Conservation (phyloP, 2,329 filamentous ascomycete species). For the Claviceps pazoutovae region DNA sequence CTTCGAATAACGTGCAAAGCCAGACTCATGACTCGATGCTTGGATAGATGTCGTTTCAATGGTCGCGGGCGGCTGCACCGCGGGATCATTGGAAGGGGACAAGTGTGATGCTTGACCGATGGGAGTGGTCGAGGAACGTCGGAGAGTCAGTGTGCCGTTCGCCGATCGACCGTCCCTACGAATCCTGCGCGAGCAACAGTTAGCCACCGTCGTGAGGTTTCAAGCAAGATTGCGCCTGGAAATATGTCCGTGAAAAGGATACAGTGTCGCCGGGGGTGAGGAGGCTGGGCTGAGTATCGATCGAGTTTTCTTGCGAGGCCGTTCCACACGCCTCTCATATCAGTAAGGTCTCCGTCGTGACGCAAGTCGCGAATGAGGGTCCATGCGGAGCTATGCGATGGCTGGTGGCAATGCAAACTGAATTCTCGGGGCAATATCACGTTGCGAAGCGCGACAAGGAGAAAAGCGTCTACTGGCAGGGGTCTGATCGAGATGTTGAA, state of each 20-base stretch:
- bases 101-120: constrained; percentile 27
- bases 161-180: constrained; percentile 42
- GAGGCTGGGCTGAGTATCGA: neutral
- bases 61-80: constrained; percentile 24
- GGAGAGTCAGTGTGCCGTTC: constrained; percentile 52
- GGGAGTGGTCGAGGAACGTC: constrained; percentile 47
- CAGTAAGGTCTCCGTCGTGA: neutral
- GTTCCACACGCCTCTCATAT: neutral
- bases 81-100: constrained; percentile 21
- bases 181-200: constrained; percentile 28
- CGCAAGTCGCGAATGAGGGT: neutral
- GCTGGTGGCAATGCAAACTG: neutral
- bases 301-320: neutral
- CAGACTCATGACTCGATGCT: constrained; percentile 17
- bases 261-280: neutral
- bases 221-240: neutral
- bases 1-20: constrained; percentile 55
- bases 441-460: neutral
- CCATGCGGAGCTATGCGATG: neutral
- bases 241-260: neutral
- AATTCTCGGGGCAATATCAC: neutral
- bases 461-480: neutral
- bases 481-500: neutral
- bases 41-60: constrained; percentile 22
- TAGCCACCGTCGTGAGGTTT: neutral